Percentiles rank a stretch among this genome's conserved stretches.
Evolutionary conservation across 108 stramenopile species (phyloP).

Genomic region (Poteriospumella lacustris): DNA sequence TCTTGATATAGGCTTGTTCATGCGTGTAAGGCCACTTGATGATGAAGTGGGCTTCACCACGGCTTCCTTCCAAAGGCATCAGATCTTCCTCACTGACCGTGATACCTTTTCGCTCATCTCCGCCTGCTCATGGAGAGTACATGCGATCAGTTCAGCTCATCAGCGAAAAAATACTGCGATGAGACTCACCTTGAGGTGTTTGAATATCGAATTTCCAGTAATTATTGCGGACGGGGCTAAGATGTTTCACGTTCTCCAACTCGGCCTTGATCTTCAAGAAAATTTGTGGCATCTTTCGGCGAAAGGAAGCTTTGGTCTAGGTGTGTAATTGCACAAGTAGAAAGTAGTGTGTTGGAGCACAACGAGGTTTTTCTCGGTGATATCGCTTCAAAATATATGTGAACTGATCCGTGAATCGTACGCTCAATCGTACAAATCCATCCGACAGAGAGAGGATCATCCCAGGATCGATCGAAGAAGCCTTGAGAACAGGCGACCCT

Average conservation of each 20-base stretch:
- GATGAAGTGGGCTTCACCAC: slow-evolving; percentile 12
- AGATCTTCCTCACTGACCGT: background rate
- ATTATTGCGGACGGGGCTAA: background rate
- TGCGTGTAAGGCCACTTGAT: slow-evolving; percentile 16
- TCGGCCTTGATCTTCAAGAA: slow-evolving; percentile 17
- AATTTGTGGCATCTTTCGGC: background rate
- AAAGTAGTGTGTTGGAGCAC: background rate
- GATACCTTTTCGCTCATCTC: slow-evolving; percentile 11
- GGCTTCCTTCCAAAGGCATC: slow-evolving; percentile 13
- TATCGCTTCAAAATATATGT: too few relatives aligned
- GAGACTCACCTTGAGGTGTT: background rate
- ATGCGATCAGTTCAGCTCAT: background rate
- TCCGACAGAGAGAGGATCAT: too few relatives aligned
- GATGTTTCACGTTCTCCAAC: background rate
- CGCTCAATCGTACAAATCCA: too few relatives aligned
- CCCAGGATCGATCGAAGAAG: too few relatives aligned
- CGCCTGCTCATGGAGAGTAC: background rate
- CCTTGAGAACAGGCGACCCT: too few relatives aligned
- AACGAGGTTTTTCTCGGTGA: background rate
- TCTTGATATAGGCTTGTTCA: slow-evolving; percentile 19
- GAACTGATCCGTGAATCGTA: too few relatives aligned
- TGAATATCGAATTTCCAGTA: slow-evolving; percentile 22
- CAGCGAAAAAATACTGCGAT: background rate
- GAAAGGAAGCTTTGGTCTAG: background rate
- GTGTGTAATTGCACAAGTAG: background rate